Percentiles rank a stretch among this genome's conserved stretches.
These are phyloP conservation scores for Fusarium sp. DNA, from an alignment of 2,329 filamentous ascomycete species.

Conservation along the genomic window DNA sequence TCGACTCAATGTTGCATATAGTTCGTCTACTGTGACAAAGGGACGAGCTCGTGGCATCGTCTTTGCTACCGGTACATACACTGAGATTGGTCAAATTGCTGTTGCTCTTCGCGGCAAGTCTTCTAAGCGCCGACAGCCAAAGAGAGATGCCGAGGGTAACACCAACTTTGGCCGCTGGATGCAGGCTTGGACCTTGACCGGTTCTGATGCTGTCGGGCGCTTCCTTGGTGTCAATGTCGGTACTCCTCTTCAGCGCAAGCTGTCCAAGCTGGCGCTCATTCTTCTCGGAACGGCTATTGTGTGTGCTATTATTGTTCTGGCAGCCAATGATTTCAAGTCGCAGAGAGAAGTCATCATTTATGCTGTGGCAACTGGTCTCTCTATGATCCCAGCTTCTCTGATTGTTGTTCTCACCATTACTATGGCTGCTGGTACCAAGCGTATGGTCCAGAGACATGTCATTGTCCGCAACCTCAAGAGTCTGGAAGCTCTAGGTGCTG, in stretches of 20 bases:
- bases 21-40: constrained; percentile 69
- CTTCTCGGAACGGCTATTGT: constrained; percentile 74
- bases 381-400: constrained; percentile 62
- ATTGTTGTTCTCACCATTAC: constrained; percentile 66
- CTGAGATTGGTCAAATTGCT: constrained; percentile 71
- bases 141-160: constrained; percentile 56
- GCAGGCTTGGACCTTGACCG: constrained; percentile 51
- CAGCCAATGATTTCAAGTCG: constrained; percentile 65
- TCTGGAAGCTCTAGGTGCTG: constrained; percentile 66
- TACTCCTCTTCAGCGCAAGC: constrained; percentile 74
- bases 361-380: constrained; percentile 56
- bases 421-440: constrained; percentile 63
- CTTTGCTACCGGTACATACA: constrained; percentile 68
- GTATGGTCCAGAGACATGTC: constrained; percentile 62
- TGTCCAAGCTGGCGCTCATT: constrained; percentile 72
- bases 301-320: constrained; percentile 76
- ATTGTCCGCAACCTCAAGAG: constrained; percentile 62
- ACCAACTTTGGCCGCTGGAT: constrained; percentile 45
- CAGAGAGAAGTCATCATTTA: constrained; percentile 68
- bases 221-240: constrained; percentile 75
- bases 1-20: constrained; percentile 69
- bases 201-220: constrained; percentile 65
- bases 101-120: constrained; percentile 53
- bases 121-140: constrained; percentile 47
- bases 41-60: constrained; percentile 69